Evolutionary conservation across 768 basidiomycete species (phyloP).

Genomic region (Tylopilus subfusipes): DNA sequence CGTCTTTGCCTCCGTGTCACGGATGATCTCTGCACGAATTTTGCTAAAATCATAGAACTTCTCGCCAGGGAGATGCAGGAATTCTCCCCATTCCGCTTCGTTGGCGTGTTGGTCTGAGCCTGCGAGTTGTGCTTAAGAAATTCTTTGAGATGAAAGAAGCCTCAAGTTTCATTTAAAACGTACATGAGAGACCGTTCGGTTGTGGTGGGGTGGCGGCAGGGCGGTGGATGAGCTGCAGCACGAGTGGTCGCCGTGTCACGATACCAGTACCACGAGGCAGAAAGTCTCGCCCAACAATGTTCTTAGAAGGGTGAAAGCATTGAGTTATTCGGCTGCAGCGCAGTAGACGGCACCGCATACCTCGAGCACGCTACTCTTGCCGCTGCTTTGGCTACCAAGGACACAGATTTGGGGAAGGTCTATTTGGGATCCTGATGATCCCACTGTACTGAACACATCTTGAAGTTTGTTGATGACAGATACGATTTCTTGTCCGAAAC

Average conservation of each 20-base stretch:
- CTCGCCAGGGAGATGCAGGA: slow-evolving; percentile 92
- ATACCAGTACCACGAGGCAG: slow-evolving; percentile 98
- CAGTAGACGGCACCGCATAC: slow-evolving; percentile 37
- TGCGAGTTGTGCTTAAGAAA: slow-evolving; percentile 31
- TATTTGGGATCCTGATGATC: slow-evolving; percentile 72
- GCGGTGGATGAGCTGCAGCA: slow-evolving; percentile 92
- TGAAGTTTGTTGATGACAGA: slow-evolving; percentile 83
- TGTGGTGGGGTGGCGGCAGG: slow-evolving; percentile 48
- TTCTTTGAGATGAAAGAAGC: slow-evolving; percentile 1
- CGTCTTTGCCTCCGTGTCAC: slow-evolving; percentile 97
- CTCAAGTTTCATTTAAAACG: slow-evolving; percentile 18
- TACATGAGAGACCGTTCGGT: slow-evolving; percentile 44
- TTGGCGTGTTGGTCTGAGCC: slow-evolving; percentile 75
- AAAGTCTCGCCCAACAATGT: slow-evolving; percentile 98
- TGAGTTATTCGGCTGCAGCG: slow-evolving; percentile 1
- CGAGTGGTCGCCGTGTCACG: slow-evolving; percentile 94
- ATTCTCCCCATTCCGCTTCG: slow-evolving; percentile 97
- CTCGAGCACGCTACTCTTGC: slow-evolving; percentile 92
- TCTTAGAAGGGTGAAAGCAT: slow-evolving; percentile 44
- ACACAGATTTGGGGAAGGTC: slow-evolving; percentile 93
- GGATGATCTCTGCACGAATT: slow-evolving; percentile 93
- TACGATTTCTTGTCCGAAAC: slow-evolving; percentile 81
- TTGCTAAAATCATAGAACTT: slow-evolving; percentile 98
- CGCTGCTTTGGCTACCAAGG: slow-evolving; percentile 87
- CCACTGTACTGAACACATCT: slow-evolving; percentile 85